These are phyloP conservation scores for Helicosporidium sp. DNA, from an alignment of 139 green algal species.

Conservation along the genomic window DNA sequence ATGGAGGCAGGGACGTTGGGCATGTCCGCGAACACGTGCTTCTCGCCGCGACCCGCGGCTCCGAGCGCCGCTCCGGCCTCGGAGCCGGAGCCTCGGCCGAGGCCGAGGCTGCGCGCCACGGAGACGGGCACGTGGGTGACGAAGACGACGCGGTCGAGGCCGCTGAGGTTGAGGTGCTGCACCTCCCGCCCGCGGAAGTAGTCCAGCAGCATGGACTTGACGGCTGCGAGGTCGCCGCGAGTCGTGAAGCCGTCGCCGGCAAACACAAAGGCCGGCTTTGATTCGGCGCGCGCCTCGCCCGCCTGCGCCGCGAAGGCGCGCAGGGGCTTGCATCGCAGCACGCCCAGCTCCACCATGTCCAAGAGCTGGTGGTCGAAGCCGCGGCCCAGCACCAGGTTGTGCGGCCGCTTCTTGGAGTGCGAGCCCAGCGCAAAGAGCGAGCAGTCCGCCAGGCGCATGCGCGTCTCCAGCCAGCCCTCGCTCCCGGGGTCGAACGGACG, in stretches of 20 bases:
- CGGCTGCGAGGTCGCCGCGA: slow-evolving; percentile 31
- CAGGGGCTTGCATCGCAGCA: slow-evolving; percentile 36
- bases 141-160: slow-evolving; percentile 54
- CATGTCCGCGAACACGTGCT: too few species aligned
- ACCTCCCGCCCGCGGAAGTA: slow-evolving; percentile 60
- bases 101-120: too few species aligned
- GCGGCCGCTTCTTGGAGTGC: slow-evolving; percentile 86
- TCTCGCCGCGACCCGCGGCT: too few species aligned
- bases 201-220: slow-evolving; percentile 67
- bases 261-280: slow-evolving; percentile 65
- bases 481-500: slow-evolving; percentile 71
- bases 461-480: slow-evolving; percentile 48
- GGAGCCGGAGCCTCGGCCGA: too few species aligned
- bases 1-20: too few species aligned
- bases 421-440: slow-evolving; percentile 58
- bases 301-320: slow-evolving; percentile 16
- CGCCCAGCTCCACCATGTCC: slow-evolving; percentile 65
- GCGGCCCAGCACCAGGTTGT: slow-evolving; percentile 81
- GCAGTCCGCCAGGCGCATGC: slow-evolving; percentile 28
- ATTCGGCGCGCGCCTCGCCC: slow-evolving; percentile 4
- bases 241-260: slow-evolving; percentile 65
- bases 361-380: slow-evolving; percentile 75
- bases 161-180: slow-evolving; percentile 55
- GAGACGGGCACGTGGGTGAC: slow-evolving; percentile 3
- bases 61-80: too few species aligned